A percentile compares a stretch with the other conserved stretches of the same genome.
Conservation (phyloP, 2,329 filamentous ascomycete species). For the Hypoxylon sp. region DNA sequence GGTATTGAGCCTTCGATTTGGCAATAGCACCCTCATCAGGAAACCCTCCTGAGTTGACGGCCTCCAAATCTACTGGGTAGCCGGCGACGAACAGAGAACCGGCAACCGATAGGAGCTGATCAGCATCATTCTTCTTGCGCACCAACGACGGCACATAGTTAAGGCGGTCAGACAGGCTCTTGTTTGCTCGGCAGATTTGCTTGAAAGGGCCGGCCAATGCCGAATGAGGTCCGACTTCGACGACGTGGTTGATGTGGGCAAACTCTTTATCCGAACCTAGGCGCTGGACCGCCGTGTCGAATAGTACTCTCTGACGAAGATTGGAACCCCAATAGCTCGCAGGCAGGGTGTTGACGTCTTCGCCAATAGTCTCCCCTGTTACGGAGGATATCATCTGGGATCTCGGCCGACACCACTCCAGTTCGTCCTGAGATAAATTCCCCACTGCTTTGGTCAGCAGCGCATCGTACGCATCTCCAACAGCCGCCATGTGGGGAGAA, state of each 20-base stretch:
- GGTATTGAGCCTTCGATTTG: constrained; percentile 26
- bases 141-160: constrained; percentile 38
- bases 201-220: constrained; percentile 46
- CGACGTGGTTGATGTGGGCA: constrained; percentile 34
- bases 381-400: constrained; percentile 21
- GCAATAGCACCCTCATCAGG: constrained; percentile 4
- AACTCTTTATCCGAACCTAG: constrained; percentile 46
- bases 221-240: constrained; percentile 46
- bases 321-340: constrained; percentile 41
- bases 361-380: constrained; percentile 9
- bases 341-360: constrained; percentile 17
- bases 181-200: constrained; percentile 43
- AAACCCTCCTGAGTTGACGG: constrained; percentile 25
- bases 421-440: background rate
- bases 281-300: constrained; percentile 49
- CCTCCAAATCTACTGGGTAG: constrained; percentile 37
- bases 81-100: constrained; percentile 39
- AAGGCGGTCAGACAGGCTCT: constrained; percentile 24
- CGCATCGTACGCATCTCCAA: constrained; percentile 46
- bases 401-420: background rate
- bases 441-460: background rate
- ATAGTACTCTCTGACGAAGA: constrained; percentile 37
- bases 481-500: constrained; percentile 52
- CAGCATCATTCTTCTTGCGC: constrained; percentile 34
- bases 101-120: constrained; percentile 35